These are phyloP conservation scores for Chaetomium sp. DNA, from an alignment of 2,329 filamentous ascomycete species.

Conservation along the genomic window DNA sequence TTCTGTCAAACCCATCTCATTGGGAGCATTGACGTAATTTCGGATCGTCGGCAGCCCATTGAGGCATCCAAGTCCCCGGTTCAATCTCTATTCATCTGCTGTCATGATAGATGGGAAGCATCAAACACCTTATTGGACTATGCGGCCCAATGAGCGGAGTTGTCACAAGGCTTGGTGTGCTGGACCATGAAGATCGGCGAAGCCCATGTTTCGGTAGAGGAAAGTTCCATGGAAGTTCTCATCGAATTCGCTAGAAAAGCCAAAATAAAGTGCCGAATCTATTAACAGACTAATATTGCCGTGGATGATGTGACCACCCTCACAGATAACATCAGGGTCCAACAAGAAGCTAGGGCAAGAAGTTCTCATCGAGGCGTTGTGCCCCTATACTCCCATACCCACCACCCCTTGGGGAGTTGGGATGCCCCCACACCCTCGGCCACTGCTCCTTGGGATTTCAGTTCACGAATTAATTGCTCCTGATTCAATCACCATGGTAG, in stretches of 20 bases:
- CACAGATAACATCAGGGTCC: neutral
- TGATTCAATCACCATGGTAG: too few relatives aligned
- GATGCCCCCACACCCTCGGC: too few relatives aligned
- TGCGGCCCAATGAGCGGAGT: neutral
- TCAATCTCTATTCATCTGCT: neutral
- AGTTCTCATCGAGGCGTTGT: too few relatives aligned
- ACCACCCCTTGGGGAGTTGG: too few relatives aligned
- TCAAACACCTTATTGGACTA: neutral
- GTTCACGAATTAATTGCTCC: too few relatives aligned
- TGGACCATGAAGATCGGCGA: neutral
- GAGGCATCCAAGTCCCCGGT: neutral
- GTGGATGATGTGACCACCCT: neutral
- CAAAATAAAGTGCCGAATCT: neutral
- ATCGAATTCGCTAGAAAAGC: neutral
- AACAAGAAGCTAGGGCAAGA: too few relatives aligned
- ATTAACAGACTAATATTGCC: neutral
- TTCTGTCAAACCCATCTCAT: neutral
- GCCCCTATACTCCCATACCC: too few relatives aligned
- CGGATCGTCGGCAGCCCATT: conserved; percentile 10
- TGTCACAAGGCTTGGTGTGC: neutral
- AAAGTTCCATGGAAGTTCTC: neutral
- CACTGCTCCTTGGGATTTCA: too few relatives aligned
- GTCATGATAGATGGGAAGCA: neutral
- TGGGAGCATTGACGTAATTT: conserved; percentile 1
- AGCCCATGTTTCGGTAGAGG: neutral